Evolutionary conservation across 2,329 filamentous ascomycete genomes (phyloP), one percentile per base, ranked within the genome.

Genomic region (Botrytis pseudocinerea): DNA sequence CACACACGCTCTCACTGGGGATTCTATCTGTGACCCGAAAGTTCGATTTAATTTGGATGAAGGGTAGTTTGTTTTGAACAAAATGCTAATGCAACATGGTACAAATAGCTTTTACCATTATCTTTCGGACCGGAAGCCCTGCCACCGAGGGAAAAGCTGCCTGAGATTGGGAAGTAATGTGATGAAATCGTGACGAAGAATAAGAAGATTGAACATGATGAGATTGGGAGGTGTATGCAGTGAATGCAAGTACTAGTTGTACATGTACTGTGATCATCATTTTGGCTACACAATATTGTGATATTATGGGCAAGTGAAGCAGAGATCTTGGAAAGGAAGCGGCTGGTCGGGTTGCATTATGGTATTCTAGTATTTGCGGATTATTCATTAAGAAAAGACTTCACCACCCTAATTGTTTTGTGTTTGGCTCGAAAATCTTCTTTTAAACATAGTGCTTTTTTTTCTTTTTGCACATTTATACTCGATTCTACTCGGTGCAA

Each of bases 91-190:
- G 32, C 2, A 32, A 2, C 1, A 1, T 4, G 51, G n/a, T 28
- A 18, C 2, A 57, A 7, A 12, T 38, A 70, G 70, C 61, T 71
- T 14, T n/a, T 71, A 22, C 70, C 70, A 14, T 18, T 71, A 18
- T 71, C 70, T 5, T 71, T 71, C 54, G 70, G 70, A 48, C 70
- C 70, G 20, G 70, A 72, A 72, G 70, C 70, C 42, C 32, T 72
- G 16, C 63, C 70, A 22, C 70, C 63, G n/a, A 54, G 54, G 18
- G 25, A 59, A 57, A 25, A 38, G 25, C 16, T 69, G 38, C 28
- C n/a, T 57, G 51, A 57, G 51, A 28, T 57, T 32, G n/a, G 28
- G n/a, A 57, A 14, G 14, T 57, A n/a, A 28, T 28, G 1, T 28
- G 51, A 18, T 28, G 1, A 57, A 28, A 54, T 4, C 0, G 1